phyloP scores from a whole-genome alignment of 805 yeast species.

The Hemisphaericaspora nanyangensis region DNA sequence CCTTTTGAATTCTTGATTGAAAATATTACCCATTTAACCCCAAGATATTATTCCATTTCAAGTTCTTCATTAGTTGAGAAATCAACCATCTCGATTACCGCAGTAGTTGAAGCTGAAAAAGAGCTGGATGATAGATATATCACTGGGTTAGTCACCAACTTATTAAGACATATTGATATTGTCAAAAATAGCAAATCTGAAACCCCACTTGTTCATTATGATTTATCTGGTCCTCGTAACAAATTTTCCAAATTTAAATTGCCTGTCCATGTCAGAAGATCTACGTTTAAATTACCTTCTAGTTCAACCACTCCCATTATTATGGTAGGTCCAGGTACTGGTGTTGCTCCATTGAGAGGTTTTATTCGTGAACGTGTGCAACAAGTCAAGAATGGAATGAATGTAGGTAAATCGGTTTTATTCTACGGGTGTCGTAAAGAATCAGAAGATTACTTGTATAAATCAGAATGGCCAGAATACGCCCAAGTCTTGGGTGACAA shows the following conservation, averaged over 20 bases:
- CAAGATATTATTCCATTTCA: conserved; percentile 94
- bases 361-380: conserved; percentile 84
- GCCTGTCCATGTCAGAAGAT: conserved; percentile 92
- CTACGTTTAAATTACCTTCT: conserved; percentile 89
- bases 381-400: conserved; percentile 29
- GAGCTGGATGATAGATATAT: conserved; percentile 31
- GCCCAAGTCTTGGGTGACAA: conserved; percentile 53
- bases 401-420: conserved; percentile 66
- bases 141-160: conserved; percentile 88
- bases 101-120: conserved; percentile 75
- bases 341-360: conserved; percentile 98
- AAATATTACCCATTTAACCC: conserved; percentile 75
- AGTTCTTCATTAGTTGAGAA: conserved; percentile 81
- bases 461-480: conserved; percentile 85
- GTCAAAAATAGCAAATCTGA: conserved; percentile 47
- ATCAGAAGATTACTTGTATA: conserved; percentile 78
- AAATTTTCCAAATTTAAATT: conserved; percentile 52
- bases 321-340: conserved; percentile 97
- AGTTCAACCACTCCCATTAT: conserved; percentile 81
- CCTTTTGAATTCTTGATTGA: conserved; percentile 87
- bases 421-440: conserved; percentile 86
- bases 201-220: conserved; percentile 54
- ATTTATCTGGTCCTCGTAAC: conserved; percentile 80
- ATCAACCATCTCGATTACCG: conserved; percentile 75
- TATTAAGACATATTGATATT: conserved; percentile 68